Evolutionary conservation across 257 asterid species (phyloP).

Genomic region (Jacaranda mimosifolia): DNA sequence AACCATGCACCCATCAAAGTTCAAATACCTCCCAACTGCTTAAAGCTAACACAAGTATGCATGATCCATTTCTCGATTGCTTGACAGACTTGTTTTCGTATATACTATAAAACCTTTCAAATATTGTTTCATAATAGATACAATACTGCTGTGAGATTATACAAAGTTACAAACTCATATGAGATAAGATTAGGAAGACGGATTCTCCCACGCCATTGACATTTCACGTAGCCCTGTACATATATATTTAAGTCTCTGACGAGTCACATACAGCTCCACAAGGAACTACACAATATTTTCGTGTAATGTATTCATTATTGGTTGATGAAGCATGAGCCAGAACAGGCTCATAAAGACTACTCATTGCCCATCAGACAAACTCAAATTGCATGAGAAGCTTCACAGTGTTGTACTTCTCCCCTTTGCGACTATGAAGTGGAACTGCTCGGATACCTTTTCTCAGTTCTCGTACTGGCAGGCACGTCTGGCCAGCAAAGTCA

Average conservation of each 20-base stretch:
- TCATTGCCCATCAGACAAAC: constrained; percentile 45
- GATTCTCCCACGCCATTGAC: no score
- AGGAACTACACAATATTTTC: background rate
- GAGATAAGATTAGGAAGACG: no score
- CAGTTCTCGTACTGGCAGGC: constrained; percentile 78
- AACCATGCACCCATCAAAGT: no score
- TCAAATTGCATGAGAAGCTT: constrained; percentile 88
- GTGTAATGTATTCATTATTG: constrained; percentile 12
- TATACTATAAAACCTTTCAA: no score
- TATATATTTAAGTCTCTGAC: background rate
- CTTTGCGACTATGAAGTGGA: constrained; percentile 67
- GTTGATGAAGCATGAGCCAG: constrained; percentile 4
- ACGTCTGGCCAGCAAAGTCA: constrained; percentile 86
- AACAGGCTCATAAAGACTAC: background rate
- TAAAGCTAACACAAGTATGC: no score
- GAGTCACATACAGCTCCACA: constrained; percentile 1
- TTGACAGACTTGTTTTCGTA: no score
- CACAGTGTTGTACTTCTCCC: constrained; percentile 61
- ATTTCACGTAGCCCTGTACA: no score
- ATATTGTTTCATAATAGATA: no score
- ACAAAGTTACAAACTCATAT: no score
- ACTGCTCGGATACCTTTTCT: constrained; percentile 83
- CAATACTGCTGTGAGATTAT: no score
- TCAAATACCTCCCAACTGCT: no score
- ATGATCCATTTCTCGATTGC: no score